phyloP scores from a whole-genome alignment of 1,139 yeast genomes.

The Suhomyces bolitotheri region DNA sequence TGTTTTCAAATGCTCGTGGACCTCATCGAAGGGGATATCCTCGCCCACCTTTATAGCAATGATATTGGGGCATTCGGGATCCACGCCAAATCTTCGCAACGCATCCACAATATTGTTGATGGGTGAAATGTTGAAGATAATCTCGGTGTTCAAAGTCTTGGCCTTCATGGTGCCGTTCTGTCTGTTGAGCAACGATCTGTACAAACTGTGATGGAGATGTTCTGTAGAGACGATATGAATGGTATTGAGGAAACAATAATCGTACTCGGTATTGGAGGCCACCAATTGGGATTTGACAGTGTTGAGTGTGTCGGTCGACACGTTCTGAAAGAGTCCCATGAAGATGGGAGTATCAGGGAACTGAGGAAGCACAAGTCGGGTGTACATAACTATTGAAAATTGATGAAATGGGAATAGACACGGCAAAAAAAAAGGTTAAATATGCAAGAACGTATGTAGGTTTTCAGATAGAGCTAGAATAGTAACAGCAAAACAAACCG shows the following conservation, averaged over 20 bases:
- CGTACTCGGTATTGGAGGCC: constrained; percentile 34
- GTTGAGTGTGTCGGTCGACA: constrained; percentile 18
- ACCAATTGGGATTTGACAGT: constrained; percentile 33
- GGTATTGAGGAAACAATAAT: constrained; percentile 43
- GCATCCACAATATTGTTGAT: constrained; percentile 48
- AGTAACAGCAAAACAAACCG: no score
- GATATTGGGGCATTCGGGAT: constrained; percentile 28
- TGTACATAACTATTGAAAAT: no score
- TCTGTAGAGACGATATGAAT: constrained; percentile 39
- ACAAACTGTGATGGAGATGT: constrained; percentile 35
- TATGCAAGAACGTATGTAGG: neutral
- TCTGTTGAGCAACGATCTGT: constrained; percentile 36
- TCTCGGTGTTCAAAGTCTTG: constrained; percentile 44
- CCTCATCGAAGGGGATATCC: constrained; percentile 4
- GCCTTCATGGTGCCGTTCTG: constrained; percentile 34
- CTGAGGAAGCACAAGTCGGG: constrained; percentile 30
- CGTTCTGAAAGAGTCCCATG: constrained; percentile 25
- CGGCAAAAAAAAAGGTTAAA: neutral
- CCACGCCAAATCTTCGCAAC: constrained; percentile 43
- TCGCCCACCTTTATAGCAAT: constrained; percentile 35
- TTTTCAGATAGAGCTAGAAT: no score
- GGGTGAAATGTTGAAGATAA: constrained; percentile 44
- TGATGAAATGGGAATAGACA: neutral
- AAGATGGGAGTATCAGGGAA: constrained; percentile 30
- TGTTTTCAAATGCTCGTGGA: constrained; percentile 15